Base-by-base conservation (phyloP, 345 rosid genomes). In the Litchi chinensis region DNA sequence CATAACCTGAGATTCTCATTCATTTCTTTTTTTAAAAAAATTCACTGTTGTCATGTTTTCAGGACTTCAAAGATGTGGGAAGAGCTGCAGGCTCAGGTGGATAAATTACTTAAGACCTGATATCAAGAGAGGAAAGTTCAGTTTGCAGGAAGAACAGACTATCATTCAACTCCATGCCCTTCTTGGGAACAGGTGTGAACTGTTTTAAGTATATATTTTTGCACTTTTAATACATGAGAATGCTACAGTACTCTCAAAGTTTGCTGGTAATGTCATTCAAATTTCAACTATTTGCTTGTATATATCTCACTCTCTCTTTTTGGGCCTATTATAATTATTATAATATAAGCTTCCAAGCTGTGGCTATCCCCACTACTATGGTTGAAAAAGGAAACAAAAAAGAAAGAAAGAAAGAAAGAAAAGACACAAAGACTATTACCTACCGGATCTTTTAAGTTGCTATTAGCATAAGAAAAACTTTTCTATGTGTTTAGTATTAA, bases 41-140 rank as follows among this genome's bases (percentile, higher is more conserved):
- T 41, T 41, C 44, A 41, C 9, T 21, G 9, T 21, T 60, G 37
- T 59, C 32, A 15, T 65, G 46, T 39, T 68, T 74, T 15, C 22
- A 89, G 92, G 91, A 18, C 88, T 89, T 72, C 86, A 89, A 63
- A 83, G 92, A 82, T 89, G 92, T n/a, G 92, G 92, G 18, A 89
- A 89, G 79, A 89, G 92, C 50, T 87, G 92, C 68, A 82, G 92
- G 65, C 82, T 89, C n/a, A 75, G 92, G 78, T 89, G 92, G 92
- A 89, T 87, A 28, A 89, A 89, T 74, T 89, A 89, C 81, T 77
- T 89, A 2, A 83, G 90, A 52, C 89, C 92, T 8, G 88, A 89
- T 65, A 89, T 89, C 46, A 89, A 87, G 77, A 88, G 92, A 79
- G 92, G 90, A 21, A 85, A 88, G 62, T 89, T 89, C 82, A 86